Evolutionary conservation across 169 alveolate species (phyloP).

Genomic region (Cryptosporidium xiaoi): DNA sequence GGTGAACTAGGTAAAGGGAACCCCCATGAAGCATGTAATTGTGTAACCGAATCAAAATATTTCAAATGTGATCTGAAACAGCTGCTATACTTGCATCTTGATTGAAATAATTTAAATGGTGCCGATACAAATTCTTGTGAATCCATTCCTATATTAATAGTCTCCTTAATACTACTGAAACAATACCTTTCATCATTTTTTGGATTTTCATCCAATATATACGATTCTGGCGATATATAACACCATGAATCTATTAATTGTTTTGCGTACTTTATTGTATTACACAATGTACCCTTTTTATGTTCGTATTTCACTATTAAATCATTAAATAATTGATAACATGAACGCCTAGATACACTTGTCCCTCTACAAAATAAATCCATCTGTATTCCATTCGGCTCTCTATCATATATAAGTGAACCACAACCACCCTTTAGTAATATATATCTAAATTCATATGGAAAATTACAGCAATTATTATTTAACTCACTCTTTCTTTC

Average conservation of each 20-base stretch:
- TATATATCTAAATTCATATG: conserved; percentile 30
- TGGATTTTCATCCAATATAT: not conserved
- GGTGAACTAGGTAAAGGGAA: conserved; percentile 63
- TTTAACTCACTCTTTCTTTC: not conserved
- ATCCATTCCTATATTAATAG: conserved; percentile 32
- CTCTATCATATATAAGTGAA: conserved; percentile 49
- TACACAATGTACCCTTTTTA: conserved; percentile 76
- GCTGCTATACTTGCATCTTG: conserved; percentile 74
- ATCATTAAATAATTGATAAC: conserved; percentile 75
- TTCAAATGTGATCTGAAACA: conserved; percentile 77
- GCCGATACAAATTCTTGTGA: conserved; percentile 59
- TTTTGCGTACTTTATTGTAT: conserved; percentile 70
- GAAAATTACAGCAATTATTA: conserved; percentile 23
- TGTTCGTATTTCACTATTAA: conserved; percentile 58
- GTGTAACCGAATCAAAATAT: conserved; percentile 78
- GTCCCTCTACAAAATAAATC: conserved; percentile 56
- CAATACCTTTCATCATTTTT: conserved; percentile 59
- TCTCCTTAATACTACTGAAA: conserved; percentile 61
- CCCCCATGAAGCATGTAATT: conserved; percentile 79
- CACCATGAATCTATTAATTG: conserved; percentile 81
- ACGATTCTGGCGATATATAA: conserved; percentile 45
- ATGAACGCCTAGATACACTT: conserved; percentile 16
- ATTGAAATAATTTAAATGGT: conserved; percentile 2
- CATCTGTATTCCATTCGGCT: conserved; percentile 21
- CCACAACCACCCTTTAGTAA: conserved; percentile 40